A percentile compares a stretch with the other conserved stretches of the same genome.
Conservation (phyloP, 495 filamentous ascomycete species). For the Penicillium dipodomyicola region DNA sequence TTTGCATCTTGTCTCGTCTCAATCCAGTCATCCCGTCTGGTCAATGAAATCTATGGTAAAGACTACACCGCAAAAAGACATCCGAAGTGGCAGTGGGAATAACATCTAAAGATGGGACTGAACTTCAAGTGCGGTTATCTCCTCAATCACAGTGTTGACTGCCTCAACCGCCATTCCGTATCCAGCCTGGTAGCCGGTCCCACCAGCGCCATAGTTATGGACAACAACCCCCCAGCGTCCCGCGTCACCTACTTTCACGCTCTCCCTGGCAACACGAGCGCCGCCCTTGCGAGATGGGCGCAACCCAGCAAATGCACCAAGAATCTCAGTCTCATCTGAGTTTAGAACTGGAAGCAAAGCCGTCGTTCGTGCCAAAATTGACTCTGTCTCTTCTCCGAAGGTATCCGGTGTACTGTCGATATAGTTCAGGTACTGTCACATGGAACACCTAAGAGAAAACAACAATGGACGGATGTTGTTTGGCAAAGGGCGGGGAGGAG, state of each 20-base stretch:
- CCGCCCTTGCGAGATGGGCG: conserved; percentile 33
- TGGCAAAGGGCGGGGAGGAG: not conserved
- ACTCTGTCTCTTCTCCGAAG: conserved; percentile 22
- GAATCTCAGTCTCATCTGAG: conserved; percentile 18
- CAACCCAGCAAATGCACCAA: conserved; percentile 26
- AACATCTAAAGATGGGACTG: not conserved
- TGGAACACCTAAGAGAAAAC: not conserved
- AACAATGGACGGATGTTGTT: not conserved
- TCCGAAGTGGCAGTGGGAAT: not conserved
- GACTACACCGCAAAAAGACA: not conserved
- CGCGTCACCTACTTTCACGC: not conserved
- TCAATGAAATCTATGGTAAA: not conserved
- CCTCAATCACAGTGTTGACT: conserved; percentile 1
- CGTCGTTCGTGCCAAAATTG: conserved; percentile 28
- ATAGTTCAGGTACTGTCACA: not conserved
- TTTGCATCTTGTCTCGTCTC: not conserved
- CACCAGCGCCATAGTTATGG: conserved; percentile 39
- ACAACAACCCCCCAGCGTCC: conserved; percentile 12
- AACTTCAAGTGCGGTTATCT: not conserved
- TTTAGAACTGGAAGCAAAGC: conserved; percentile 22
- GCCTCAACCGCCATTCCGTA: conserved; percentile 26
- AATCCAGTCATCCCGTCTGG: not conserved
- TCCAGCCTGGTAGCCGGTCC: conserved; percentile 28
- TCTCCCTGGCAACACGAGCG: conserved; percentile 27
- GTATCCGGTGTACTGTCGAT: conserved; percentile 7